Base-by-base conservation (phyloP, 768 basidiomycete genomes). In the Suillus decipiens region DNA sequence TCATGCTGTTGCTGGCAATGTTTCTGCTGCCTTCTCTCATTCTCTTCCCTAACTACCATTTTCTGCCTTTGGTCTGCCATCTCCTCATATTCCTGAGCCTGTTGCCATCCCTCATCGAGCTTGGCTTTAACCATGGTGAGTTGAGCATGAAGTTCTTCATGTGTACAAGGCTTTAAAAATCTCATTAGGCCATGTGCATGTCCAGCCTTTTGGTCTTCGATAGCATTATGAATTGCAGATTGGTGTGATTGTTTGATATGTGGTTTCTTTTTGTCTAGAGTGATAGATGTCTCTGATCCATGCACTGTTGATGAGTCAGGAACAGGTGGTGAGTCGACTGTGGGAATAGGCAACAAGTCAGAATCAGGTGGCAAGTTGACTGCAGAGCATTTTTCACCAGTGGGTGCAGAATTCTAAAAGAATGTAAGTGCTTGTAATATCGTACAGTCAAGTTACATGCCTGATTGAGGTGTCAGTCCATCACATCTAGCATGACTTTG, bases 401-500 rank as follows among this genome's bases (percentile, higher is more conserved):
- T 15, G 14, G 15, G 11, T 37, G 37, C 11, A 37, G 37, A 42
- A 42, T 42, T 42, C 41, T 42, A 42, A 42, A 42, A 1, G 17
- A 42, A 42, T 42, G 1, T 42, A 42, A 42, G 41, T 0, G 41
- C 41, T 42, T 3, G 7, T 42, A 42, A 42, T 42, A 42, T 42
- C 19, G 0, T 42, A 17, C 6, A 42, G 41, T 3, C 17, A 42
- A 42, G 41, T 17, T 42, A 42, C 15, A 8, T 45, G 7, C 58
- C 58, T 59, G 24, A 22, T 59, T 12, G n/a, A 45, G 43, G 12
- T 60, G 59, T 2, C 22, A 12, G n/a, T 60, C 31, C 15, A 43
- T 33, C 17, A 60, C 59, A 22, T 60, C 22, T 33, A 60, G 2
- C 59, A 60, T 17, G 39, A 41, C 19, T 11, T 60, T 47, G 22